These are phyloP conservation scores for Trichothecium sympodiale DNA, from an alignment of 2,329 filamentous ascomycete genomes.

Conservation along the genomic window DNA sequence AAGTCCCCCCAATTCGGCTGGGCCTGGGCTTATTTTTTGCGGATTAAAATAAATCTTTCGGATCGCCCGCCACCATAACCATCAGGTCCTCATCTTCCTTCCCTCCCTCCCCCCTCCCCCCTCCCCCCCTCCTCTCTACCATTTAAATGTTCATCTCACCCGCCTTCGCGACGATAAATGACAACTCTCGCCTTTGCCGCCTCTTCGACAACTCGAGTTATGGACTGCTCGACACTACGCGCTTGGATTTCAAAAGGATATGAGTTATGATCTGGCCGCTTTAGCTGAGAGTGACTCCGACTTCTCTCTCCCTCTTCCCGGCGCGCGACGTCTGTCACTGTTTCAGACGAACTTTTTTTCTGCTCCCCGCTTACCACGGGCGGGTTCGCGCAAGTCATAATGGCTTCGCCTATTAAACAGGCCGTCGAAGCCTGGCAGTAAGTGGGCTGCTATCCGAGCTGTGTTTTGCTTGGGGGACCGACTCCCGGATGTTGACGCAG, in stretches of 20 bases:
- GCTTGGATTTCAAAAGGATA: conserved; percentile 19
- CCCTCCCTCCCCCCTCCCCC: background rate
- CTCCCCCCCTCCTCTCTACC: conserved; percentile 1
- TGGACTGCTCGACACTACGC: conserved; percentile 20
- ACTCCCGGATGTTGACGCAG: background rate
- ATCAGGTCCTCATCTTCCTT: background rate
- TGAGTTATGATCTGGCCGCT: conserved; percentile 15
- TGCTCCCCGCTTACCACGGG: conserved; percentile 8
- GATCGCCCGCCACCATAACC: too few species aligned
- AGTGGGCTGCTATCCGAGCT: conserved; percentile 9
- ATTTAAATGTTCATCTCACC: conserved; percentile 25
- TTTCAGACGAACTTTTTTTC: conserved; percentile 5
- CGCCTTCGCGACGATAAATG: conserved; percentile 22
- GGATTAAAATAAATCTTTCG: too few species aligned
- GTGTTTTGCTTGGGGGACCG: conserved; percentile 6
- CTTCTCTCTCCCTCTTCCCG: background rate
- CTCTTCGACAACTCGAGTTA: conserved; percentile 17
- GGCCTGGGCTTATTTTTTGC: too few species aligned
- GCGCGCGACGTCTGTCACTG: too few species aligned
- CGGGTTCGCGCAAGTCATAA: conserved; percentile 8
- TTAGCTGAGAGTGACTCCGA: conserved; percentile 11
- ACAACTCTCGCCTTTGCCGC: conserved; percentile 14
- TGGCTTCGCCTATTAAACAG: conserved; percentile 12
- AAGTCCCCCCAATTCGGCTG: too few species aligned
- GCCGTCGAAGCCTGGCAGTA: conserved; percentile 29